Evolutionary conservation across 2,329 filamentous ascomycete genomes (phyloP).

Genomic region (Beauveria sp.): DNA sequence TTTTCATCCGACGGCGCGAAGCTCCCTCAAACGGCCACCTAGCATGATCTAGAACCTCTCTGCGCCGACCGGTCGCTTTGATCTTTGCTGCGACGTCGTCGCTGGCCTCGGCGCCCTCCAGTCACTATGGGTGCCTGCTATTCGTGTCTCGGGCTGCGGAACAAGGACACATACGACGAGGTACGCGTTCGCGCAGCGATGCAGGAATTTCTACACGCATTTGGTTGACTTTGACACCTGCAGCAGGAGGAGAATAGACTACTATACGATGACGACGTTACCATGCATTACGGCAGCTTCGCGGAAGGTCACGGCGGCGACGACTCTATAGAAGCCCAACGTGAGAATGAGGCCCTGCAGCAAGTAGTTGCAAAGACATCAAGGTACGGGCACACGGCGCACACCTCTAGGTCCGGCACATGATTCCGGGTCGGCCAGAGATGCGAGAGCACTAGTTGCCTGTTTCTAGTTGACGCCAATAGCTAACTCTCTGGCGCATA

Average conservation of each 20-base stretch:
- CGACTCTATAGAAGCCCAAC: conserved; percentile 54
- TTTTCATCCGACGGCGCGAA: not conserved
- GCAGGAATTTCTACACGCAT: not conserved
- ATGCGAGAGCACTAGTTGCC: not conserved
- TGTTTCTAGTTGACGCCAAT: not conserved
- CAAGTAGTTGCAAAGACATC: conserved; percentile 57
- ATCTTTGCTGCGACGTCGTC: not conserved
- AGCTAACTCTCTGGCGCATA: conserved; percentile 21
- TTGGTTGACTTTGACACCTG: not conserved
- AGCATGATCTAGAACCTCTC: conserved; percentile 4
- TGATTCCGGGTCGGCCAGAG: not conserved
- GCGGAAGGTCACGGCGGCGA: conserved; percentile 47
- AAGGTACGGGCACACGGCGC: conserved; percentile 37
- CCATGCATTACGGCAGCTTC: conserved; percentile 56
- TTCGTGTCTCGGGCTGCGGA: conserved; percentile 49
- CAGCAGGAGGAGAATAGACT: conserved; percentile 51
- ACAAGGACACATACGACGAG: conserved; percentile 46
- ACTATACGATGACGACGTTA: conserved; percentile 53
- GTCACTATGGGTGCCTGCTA: conserved; percentile 50
- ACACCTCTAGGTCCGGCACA: too few relatives aligned
- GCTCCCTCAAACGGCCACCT: not conserved
- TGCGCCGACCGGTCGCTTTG: not conserved
- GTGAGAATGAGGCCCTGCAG: conserved; percentile 57
- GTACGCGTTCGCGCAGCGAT: conserved; percentile 26
- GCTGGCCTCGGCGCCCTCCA: not conserved